Conservation (phyloP, 2,329 filamentous ascomycete species). For the Cladosporium sp. region DNA sequence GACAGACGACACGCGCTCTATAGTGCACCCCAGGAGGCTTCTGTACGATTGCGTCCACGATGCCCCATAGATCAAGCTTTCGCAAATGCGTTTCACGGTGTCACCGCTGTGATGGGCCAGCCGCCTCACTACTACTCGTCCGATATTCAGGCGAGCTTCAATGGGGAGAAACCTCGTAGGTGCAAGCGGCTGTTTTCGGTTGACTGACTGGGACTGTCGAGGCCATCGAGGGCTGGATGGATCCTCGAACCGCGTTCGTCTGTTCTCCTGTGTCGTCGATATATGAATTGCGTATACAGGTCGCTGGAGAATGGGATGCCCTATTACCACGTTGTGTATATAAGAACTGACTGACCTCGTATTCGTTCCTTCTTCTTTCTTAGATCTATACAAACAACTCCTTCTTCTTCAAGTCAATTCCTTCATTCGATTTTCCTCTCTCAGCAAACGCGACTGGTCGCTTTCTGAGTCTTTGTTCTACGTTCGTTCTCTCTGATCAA, state of each 20-base stretch:
- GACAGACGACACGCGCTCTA: background rate
- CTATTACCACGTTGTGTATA: background rate
- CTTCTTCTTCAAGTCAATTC: slow-evolving; percentile 1
- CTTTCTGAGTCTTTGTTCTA: background rate
- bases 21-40: background rate
- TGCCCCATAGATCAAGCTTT: background rate
- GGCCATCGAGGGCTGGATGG: background rate
- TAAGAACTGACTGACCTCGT: background rate
- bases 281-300: background rate
- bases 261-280: slow-evolving; percentile 1
- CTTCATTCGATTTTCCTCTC: slow-evolving; percentile 8
- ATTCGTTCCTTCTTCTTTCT: background rate
- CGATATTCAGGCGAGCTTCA: background rate
- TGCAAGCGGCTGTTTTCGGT: background rate
- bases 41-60: background rate
- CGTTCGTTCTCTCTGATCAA: background rate
- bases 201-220: background rate
- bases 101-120: background rate
- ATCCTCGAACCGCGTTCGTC: background rate
- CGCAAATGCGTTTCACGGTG: background rate
- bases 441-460: slow-evolving; percentile 21
- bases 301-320: background rate
- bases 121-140: background rate
- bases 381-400: background rate
- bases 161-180: background rate